Base-by-base conservation (phyloP, 83 land plant species). In the Thuja plicata region DNA sequence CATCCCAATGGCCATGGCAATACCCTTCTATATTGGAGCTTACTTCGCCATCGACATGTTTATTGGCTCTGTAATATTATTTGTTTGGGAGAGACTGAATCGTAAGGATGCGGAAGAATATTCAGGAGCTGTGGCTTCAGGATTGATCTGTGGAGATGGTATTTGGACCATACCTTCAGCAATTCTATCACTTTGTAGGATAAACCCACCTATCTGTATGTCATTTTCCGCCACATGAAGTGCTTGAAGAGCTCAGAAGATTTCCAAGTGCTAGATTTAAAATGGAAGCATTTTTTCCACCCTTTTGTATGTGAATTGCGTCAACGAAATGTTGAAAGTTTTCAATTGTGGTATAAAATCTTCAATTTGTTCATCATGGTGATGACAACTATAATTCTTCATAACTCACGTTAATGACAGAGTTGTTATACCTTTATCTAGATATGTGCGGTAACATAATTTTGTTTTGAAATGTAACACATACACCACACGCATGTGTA, bases 1-100 rank as follows among this genome's bases (percentile, higher is more conserved):
- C 7, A 94, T 96, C 35, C 97, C 97, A 41, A 96, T 96, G 97
- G 97, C 96, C 1, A 94, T 96, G 97, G 96, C 96, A n/a, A 90
- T 94, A n/a, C 97, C 97, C n/a, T 96, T 96, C 76, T 96, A 96
- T 79, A 93, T 96, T 88, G 97, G 97, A n/a, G 97, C 97, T 1
- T 96, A 96, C 87, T 96, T 96, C 87, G 95, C 97, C 5, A 93
- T 96, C 34, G 97, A 96, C 88, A 96, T 96, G 97, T 96, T 96
- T 91, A 91, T 96, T 27, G 97, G 96, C 71, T 94, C 96, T 10
- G 94, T 94, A 24, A 96, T 96, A 11, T 88, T 96, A 60, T 96
- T 91, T 60, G 87, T 92, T 8, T 96, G 97, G 97, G 96, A 96
- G 89, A 54, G 89, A 60, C 27, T 94, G 7, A 94, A 93, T 62